phyloP scores from a whole-genome alignment of 352 stramenopile genomes.

The Phytopythium mirpurense region DNA sequence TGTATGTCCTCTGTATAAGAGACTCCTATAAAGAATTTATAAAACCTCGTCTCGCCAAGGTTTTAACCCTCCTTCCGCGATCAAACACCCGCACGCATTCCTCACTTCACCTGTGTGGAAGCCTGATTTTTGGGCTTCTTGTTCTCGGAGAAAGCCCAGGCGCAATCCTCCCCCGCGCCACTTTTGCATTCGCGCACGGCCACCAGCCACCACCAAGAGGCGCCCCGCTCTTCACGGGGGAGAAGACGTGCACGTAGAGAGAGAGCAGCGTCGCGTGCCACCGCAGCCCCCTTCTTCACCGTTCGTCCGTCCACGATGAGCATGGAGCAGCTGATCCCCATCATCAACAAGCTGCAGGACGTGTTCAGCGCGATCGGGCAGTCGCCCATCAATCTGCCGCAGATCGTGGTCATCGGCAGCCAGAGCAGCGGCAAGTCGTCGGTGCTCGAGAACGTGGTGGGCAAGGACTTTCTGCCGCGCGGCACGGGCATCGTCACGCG shows the following conservation, averaged over 20 bases:
- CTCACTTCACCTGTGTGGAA: too few relatives aligned
- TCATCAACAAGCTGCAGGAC: conserved; percentile 99
- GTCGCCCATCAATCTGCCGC: conserved; percentile 94
- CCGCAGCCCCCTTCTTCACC: conserved; percentile 4
- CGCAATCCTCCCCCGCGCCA: not conserved
- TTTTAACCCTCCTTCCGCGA: not conserved
- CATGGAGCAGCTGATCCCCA: conserved; percentile 99
- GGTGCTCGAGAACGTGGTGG: conserved; percentile 95
- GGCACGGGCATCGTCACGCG: conserved; percentile 98
- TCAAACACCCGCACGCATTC: not conserved
- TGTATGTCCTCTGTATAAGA: too few relatives aligned
- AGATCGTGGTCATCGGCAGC: conserved; percentile 97
- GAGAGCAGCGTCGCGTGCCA: not conserved
- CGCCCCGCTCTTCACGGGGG: too few relatives aligned
- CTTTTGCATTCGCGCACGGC: not conserved
- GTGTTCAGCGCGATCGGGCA: conserved; percentile 96
- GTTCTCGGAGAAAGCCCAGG: conserved; percentile 1
- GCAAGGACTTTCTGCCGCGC: conserved; percentile 94
- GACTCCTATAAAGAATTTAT: not conserved
- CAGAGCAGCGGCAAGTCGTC: conserved; percentile 97
- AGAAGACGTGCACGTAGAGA: not conserved
- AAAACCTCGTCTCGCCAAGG: not conserved
- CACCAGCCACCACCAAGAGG: too few relatives aligned
- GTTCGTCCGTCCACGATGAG: not conserved
- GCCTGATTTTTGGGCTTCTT: not conserved